Conservation (phyloP, 768 basidiomycete genomes). For the Leccinellum rugosiceps region DNA sequence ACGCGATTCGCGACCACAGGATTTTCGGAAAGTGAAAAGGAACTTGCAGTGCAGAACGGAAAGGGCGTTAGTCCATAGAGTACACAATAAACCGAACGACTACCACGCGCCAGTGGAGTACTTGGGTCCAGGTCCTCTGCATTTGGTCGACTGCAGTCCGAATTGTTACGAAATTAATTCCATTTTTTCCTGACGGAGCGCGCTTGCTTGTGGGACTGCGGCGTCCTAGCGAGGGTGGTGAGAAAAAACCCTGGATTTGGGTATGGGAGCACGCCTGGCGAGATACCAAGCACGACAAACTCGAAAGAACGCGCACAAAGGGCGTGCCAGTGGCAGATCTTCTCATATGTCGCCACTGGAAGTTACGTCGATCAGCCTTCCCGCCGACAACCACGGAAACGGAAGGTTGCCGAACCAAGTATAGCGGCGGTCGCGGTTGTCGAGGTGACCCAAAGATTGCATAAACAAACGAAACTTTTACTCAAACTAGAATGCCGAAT, state of each 20-base stretch:
- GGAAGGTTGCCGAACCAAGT: constrained; percentile 1
- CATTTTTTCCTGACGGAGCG: constrained; percentile 8
- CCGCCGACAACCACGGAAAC: constrained; percentile 14
- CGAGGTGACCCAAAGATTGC: constrained; percentile 4
- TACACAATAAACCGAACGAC: constrained; percentile 18
- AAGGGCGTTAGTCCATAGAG: not conserved
- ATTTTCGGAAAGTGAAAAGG: constrained; percentile 6
- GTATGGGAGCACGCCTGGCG: constrained; percentile 14
- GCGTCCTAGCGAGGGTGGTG: constrained; percentile 18
- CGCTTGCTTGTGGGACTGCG: constrained; percentile 11
- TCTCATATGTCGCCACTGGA: constrained; percentile 16
- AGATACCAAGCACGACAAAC: constrained; percentile 7
- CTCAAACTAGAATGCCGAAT: not conserved
- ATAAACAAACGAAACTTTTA: constrained; percentile 13
- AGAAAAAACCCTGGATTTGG: constrained; percentile 22
- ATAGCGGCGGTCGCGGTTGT: not conserved
- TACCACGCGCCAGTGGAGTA: constrained; percentile 28
- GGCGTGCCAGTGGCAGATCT: constrained; percentile 28
- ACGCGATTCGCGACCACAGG: constrained; percentile 13
- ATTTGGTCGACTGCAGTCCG: constrained; percentile 3
- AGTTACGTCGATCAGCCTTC: constrained; percentile 9
- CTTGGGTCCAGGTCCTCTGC: constrained; percentile 26
- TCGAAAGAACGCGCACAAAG: constrained; percentile 26
- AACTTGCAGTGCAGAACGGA: not conserved
- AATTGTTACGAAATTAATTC: constrained; percentile 26